Evolutionary conservation across 768 basidiomycete species (phyloP).

Genomic region (Pleurotus pulmonarius): DNA sequence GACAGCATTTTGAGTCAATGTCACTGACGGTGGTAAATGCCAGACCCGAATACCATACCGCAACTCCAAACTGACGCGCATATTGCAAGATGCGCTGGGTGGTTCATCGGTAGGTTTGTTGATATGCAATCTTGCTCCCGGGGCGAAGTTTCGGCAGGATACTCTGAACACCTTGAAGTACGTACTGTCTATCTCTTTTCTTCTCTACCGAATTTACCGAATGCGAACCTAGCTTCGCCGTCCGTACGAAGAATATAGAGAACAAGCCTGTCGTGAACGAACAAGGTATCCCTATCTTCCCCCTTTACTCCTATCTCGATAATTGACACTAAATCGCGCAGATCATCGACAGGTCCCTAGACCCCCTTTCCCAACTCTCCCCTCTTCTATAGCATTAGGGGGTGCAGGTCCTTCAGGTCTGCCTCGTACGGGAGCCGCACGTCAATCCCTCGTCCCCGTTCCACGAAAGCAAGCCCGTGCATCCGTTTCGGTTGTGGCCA

Average conservation of each 20-base stretch:
- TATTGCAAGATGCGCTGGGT: slow-evolving; percentile 87
- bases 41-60: slow-evolving; percentile 84
- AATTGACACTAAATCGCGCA: slow-evolving; percentile 17
- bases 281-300: slow-evolving; percentile 44
- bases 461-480: slow-evolving; percentile 30
- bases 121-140: slow-evolving; percentile 87
- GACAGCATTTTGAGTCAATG: not conserved
- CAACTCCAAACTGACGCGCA: slow-evolving; percentile 84
- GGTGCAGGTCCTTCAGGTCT: too few relatives aligned
- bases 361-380: slow-evolving; percentile 62
- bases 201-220: slow-evolving; percentile 3
- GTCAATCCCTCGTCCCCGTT: slow-evolving; percentile 33
- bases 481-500: slow-evolving; percentile 24
- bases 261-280: slow-evolving; percentile 80
- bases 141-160: slow-evolving; percentile 77
- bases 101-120: slow-evolving; percentile 76
- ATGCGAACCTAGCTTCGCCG: slow-evolving; percentile 57
- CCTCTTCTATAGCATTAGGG: slow-evolving; percentile 22
- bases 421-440: slow-evolving; percentile 15
- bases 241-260: slow-evolving; percentile 82
- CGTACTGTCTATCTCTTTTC: slow-evolving; percentile 14
- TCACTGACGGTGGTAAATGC: slow-evolving; percentile 5
- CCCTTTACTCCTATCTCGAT: not conserved
- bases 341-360: slow-evolving; percentile 59
- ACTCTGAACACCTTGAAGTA: slow-evolving; percentile 91